phyloP scores from a whole-genome alignment of 257 asterid species.

The Capsicum rhomboideum region DNA sequence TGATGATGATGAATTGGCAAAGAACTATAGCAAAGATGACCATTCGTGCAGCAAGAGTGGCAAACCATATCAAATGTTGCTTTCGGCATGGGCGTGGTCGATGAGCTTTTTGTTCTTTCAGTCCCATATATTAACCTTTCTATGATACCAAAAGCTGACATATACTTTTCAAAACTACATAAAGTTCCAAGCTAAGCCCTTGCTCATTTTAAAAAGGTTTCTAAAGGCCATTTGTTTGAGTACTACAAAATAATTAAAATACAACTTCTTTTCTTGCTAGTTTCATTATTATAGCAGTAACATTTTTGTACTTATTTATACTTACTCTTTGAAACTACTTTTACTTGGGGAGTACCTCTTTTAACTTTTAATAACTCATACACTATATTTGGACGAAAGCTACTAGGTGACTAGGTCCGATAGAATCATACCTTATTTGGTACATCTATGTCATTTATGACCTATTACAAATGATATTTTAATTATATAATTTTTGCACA shows the following conservation, averaged over 20 bases:
- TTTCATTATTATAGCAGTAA: neutral
- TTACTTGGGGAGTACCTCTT: neutral
- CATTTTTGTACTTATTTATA: too few relatives aligned
- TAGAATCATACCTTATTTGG: neutral
- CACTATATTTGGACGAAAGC: neutral
- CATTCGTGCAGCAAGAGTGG: constrained; percentile 9
- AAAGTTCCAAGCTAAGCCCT: neutral
- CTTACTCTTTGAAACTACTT: neutral
- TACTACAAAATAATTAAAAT: neutral
- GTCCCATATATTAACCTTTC: neutral
- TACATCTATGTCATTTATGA: neutral
- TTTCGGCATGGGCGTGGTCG: neutral
- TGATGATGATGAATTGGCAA: neutral
- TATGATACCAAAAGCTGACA: neutral
- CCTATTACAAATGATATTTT: too few relatives aligned
- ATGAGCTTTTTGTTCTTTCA: neutral
- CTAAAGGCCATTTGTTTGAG: neutral
- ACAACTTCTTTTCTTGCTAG: too few relatives aligned
- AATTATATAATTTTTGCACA: too few relatives aligned
- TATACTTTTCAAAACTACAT: neutral
- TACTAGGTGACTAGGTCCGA: too few relatives aligned
- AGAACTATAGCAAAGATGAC: neutral
- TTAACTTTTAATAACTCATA: neutral
- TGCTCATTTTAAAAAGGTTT: neutral
- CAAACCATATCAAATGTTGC: constrained; percentile 4